Percentiles rank a stretch among this genome's conserved stretches.
phyloP scores from a whole-genome alignment of 192 early-diverging fungal genomes.

The Chytriomyces confervae region DNA sequence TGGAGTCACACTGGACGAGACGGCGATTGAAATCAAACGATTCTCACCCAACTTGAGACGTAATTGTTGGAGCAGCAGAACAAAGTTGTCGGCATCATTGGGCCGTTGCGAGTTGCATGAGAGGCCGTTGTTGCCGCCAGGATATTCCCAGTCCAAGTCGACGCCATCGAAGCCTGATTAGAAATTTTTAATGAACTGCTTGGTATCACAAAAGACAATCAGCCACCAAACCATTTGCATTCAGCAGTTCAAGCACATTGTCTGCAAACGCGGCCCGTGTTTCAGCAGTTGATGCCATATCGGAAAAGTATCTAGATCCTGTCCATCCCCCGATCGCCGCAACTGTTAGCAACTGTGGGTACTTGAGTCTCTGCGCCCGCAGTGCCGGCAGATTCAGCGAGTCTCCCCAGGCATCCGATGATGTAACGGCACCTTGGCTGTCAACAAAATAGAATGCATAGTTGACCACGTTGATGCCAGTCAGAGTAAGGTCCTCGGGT shows the following conservation, averaged over 20 bases:
- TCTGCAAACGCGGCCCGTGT: not conserved
- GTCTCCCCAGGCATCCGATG: not conserved
- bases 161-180: slow-evolving; percentile 64
- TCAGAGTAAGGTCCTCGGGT: not conserved
- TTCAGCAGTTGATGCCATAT: not conserved
- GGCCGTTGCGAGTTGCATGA: slow-evolving; percentile 46
- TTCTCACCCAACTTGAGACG: slow-evolving; percentile 52
- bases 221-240: not conserved
- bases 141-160: slow-evolving; percentile 81
- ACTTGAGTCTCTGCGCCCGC: not conserved
- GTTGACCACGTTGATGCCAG: not conserved
- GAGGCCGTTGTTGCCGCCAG: slow-evolving; percentile 66
- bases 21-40: slow-evolving; percentile 70
- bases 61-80: slow-evolving; percentile 64
- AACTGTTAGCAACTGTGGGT: not conserved
- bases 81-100: slow-evolving; percentile 70
- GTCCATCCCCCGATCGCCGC: slow-evolving; percentile 1
- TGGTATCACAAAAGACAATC: not conserved
- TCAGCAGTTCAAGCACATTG: not conserved
- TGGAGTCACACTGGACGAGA: slow-evolving; percentile 57
- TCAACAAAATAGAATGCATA: not conserved
- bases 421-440: not conserved
- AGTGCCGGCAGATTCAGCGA: not conserved
- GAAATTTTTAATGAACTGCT: too few species aligned
- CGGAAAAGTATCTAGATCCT: not conserved